Evolutionary conservation across 163 green algal genomes (phyloP).

Genomic region (Chlorella variabilis): DNA sequence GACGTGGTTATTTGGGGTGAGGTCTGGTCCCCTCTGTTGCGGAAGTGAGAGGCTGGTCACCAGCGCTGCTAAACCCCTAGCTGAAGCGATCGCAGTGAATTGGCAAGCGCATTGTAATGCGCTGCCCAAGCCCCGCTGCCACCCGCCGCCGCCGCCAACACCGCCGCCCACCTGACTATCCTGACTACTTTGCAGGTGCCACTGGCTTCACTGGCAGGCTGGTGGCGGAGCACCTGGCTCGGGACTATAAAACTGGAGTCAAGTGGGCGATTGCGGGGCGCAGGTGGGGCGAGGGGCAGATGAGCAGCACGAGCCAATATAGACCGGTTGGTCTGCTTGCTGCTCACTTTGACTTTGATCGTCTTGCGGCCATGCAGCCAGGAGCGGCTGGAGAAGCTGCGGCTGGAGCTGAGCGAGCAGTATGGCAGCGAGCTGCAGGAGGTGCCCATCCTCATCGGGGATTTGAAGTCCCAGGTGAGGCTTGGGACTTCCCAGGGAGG

Average conservation of each 20-base stretch:
- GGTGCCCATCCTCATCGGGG: slow-evolving; percentile 74
- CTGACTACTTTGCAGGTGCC: slow-evolving; percentile 34
- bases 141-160: too few relatives aligned
- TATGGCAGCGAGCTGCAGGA: slow-evolving; percentile 52
- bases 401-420: slow-evolving; percentile 26
- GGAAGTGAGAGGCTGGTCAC: too few relatives aligned
- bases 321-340: too few relatives aligned
- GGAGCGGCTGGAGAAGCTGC: slow-evolving; percentile 52
- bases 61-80: background rate
- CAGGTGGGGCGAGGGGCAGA: background rate
- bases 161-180: too few relatives aligned
- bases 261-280: slow-evolving; percentile 63
- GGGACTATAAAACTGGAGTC: slow-evolving; percentile 68
- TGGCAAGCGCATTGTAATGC: too few relatives aligned
- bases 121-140: too few relatives aligned
- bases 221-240: slow-evolving; percentile 78
- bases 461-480: slow-evolving; percentile 63
- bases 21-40: background rate
- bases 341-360: background rate
- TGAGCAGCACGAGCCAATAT: background rate
- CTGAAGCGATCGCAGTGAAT: too few relatives aligned
- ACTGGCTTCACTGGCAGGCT: slow-evolving; percentile 82
- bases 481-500: too few relatives aligned
- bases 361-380: slow-evolving; percentile 12
- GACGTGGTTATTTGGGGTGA: slow-evolving; percentile 81